phyloP scores from a whole-genome alignment of 805 yeast species.

The Teunomyces cretensis region DNA sequence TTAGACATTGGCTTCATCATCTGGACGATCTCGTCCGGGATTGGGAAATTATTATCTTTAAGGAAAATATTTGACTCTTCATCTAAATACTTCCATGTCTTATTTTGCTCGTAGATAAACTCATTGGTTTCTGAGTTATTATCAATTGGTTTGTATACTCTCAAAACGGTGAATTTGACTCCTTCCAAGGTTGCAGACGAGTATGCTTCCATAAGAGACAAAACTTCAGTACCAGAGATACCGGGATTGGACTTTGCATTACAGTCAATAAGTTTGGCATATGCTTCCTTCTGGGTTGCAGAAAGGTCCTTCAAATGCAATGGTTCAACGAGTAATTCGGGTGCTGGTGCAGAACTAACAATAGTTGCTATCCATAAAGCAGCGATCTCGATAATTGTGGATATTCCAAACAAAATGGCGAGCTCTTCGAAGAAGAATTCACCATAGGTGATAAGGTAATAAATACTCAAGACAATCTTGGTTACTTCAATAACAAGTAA shows the following conservation, averaged over 20 bases:
- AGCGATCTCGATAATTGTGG: neutral
- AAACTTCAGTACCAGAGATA: neutral
- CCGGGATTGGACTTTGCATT: neutral
- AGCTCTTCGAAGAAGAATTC: neutral
- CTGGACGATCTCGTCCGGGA: neutral
- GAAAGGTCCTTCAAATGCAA: neutral
- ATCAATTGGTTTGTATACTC: neutral
- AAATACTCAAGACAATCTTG: neutral
- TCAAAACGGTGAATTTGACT: neutral
- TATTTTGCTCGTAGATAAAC: neutral
- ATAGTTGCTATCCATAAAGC: neutral
- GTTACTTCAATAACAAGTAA: neutral
- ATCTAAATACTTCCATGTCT: conserved; percentile 1
- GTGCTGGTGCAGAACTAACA: neutral
- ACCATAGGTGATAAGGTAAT: neutral
- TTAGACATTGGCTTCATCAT: conserved; percentile 1
- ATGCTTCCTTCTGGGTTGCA: neutral
- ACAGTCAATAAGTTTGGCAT: neutral
- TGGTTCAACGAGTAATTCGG: neutral
- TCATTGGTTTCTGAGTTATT: neutral
- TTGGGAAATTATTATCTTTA: neutral
- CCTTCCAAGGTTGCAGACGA: neutral
- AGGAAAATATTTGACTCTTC: neutral
- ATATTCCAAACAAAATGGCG: neutral
- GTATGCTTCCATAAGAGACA: conserved; percentile 4